A percentile compares a stretch with the other conserved stretches of the same genome.
phyloP scores from a whole-genome alignment of 2,329 filamentous ascomycete species.

The Alternaria arborescens region DNA sequence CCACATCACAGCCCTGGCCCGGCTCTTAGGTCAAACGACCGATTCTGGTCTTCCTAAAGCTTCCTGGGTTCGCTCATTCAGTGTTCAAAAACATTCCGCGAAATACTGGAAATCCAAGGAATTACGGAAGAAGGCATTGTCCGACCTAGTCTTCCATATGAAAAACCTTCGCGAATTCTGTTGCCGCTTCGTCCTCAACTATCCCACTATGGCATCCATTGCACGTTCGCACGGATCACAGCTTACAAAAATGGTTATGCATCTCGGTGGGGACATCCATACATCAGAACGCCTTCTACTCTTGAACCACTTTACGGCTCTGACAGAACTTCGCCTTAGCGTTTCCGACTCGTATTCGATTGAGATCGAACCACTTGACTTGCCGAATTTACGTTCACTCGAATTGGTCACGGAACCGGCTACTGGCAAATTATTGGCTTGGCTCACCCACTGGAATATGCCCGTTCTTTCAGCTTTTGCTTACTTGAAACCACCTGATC shows the following conservation, averaged over 20 bases:
- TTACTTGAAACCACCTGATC: neutral
- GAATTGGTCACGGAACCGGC: neutral
- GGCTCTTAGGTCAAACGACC: neutral
- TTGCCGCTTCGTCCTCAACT: neutral
- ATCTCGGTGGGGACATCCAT: neutral
- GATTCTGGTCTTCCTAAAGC: neutral
- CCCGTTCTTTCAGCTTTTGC: neutral
- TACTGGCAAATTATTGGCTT: neutral
- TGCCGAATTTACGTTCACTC: neutral
- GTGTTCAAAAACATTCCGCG: neutral
- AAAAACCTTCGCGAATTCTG: neutral
- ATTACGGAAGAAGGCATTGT: neutral
- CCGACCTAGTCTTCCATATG: neutral
- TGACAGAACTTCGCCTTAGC: neutral
- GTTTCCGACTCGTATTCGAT: neutral
- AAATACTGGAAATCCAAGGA: neutral
- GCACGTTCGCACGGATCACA: neutral
- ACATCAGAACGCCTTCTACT: neutral
- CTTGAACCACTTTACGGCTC: neutral
- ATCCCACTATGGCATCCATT: neutral
- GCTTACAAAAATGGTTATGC: neutral
- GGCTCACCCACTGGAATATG: neutral
- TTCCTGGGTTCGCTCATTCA: slow-evolving; percentile 5
- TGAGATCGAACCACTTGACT: neutral
- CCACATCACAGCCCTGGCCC: neutral